Evolutionary conservation across 768 basidiomycete genomes (phyloP), one percentile per base, ranked within the genome.

Genomic region (Gymnopilus dilepis): DNA sequence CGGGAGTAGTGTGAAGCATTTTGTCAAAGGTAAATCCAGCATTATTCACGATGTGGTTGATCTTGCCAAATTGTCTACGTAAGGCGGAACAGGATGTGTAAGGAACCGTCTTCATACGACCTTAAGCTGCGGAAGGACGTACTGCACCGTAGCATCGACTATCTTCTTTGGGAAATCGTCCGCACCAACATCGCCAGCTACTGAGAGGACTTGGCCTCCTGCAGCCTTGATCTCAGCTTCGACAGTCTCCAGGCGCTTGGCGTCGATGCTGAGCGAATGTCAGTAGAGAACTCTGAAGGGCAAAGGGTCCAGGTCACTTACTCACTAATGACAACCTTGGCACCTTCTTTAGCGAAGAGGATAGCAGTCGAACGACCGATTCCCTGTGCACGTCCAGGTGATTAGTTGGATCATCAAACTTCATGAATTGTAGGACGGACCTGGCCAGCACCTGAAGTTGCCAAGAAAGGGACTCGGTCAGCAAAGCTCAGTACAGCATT

Each of bases 21-120:
- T 88, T 90, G 82, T 93, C 90, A 67, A 83, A 91, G 6, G 90
- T 91, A 77, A 92, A 92, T 50, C 87, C 89, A 48, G 89, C 88
- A 64, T 94, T 94, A 76, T 94, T 94, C 31, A 94, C 81, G 56
- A 94, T 91, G 71, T 94, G 91, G 74, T 95, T 92, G 52, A 95
- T 87, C 71, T 92, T 90, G 24, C 92, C 92, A 65, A 87, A 94
- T 64, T 88, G 86, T 61, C 89, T 92, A 69, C 30, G 40, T 40
- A 33, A 21, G 51, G 24, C 22, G 38, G 17, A 12, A 34, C 13
- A 19, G 17, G 24, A 52, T 6, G 34, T 13, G 24, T 21, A 33
- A 24, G 6, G 40, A 22, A 7, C 28, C 41, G n/a, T 24, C 17
- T 37, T 50, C 2, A 19, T 7, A 37, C 28, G 33, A 24, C 21